These are phyloP conservation scores for Boletus sp. DNA, from an alignment of 1,284 basidiomycete genomes.

Conservation along the genomic window DNA sequence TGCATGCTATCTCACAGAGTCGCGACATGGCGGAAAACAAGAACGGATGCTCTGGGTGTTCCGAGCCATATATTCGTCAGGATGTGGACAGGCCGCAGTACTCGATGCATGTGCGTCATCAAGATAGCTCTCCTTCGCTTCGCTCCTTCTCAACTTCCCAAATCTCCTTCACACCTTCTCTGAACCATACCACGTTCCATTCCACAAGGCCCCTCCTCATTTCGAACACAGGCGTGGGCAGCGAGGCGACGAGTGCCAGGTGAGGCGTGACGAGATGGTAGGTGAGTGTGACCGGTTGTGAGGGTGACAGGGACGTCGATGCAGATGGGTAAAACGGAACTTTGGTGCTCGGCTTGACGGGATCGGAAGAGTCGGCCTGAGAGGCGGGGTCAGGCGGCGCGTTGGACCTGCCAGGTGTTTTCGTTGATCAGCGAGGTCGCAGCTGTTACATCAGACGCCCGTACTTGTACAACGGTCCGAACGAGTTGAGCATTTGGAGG, in stretches of 20 bases:
- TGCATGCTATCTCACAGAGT: no score
- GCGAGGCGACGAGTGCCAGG: slow-evolving; percentile 76
- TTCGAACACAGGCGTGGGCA: slow-evolving; percentile 79
- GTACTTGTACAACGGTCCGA: slow-evolving; percentile 81
- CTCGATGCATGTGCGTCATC: not conserved
- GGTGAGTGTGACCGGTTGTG: slow-evolving; percentile 69
- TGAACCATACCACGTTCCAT: slow-evolving; percentile 89
- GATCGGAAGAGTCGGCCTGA: slow-evolving; percentile 3
- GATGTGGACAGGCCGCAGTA: not conserved
- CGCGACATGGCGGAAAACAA: no score
- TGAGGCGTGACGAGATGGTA: slow-evolving; percentile 83
- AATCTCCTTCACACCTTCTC: slow-evolving; percentile 75
- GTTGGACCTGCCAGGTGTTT: slow-evolving; percentile 36
- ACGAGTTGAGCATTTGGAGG: slow-evolving; percentile 81
- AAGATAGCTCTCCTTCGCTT: slow-evolving; percentile 33
- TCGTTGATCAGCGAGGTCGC: not conserved
- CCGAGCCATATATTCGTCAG: slow-evolving; percentile 6
- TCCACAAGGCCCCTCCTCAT: slow-evolving; percentile 80
- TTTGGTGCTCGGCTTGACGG: slow-evolving; percentile 10
- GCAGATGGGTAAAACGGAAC: slow-evolving; percentile 34
- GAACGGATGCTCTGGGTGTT: not conserved
- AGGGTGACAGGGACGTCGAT: slow-evolving; percentile 56
- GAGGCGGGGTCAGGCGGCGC: slow-evolving; percentile 14
- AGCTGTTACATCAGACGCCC: slow-evolving; percentile 11
- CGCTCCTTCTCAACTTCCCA: slow-evolving; percentile 65